Conservation (phyloP, 306 rosid genomes). For the Psophocarpus tetragonolobus region DNA sequence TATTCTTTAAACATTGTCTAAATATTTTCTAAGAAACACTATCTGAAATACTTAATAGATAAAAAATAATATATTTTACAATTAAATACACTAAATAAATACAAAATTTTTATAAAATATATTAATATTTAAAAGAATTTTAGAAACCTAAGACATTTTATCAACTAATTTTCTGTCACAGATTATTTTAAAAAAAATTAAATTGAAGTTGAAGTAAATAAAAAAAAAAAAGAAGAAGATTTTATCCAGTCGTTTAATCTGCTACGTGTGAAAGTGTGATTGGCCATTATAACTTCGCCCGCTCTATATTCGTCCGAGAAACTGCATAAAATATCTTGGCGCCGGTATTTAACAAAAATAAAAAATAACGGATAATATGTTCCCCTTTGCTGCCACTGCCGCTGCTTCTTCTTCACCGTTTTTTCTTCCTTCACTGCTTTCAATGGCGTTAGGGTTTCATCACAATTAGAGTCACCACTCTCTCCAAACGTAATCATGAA, state of each 20-base stretch:
- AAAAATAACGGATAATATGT: conserved; percentile 38
- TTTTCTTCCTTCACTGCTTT: not conserved
- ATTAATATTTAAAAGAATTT: too few species aligned
- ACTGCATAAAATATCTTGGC: conserved; percentile 31
- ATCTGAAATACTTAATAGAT: too few species aligned
- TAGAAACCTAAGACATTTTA: too few species aligned
- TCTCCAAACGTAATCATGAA: conserved; percentile 46
- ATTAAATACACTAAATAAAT: too few species aligned
- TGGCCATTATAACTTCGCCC: conserved; percentile 13
- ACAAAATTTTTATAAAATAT: too few species aligned
- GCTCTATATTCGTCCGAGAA: not conserved
- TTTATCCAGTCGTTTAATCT: conserved; percentile 27
- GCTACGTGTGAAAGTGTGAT: conserved; percentile 27
- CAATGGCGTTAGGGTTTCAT: conserved; percentile 66
- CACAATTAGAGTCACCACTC: conserved; percentile 30
- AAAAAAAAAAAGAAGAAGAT: not conserved
- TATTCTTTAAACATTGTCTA: too few species aligned
- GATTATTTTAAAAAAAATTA: too few species aligned
- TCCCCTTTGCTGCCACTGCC: conserved; percentile 12
- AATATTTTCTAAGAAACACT: too few species aligned
- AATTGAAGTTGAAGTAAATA: too few species aligned
- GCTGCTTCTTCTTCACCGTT: not conserved
- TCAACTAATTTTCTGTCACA: too few species aligned
- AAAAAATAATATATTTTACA: too few species aligned
- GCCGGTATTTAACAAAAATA: conserved; percentile 44